phyloP scores from a whole-genome alignment of 2,329 filamentous ascomycete genomes.

The Lasiodiplodia sp. region DNA sequence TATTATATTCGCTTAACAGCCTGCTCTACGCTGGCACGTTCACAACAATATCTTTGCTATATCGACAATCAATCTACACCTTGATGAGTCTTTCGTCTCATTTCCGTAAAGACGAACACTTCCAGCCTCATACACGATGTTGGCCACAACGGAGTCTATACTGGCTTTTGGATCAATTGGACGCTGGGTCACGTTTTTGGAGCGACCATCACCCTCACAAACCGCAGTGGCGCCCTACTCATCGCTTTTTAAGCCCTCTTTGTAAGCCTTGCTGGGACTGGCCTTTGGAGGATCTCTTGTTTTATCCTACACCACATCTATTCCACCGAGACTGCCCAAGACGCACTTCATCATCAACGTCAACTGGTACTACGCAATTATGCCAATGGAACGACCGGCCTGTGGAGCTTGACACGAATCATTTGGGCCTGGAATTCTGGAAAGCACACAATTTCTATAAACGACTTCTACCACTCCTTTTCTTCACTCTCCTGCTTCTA shows the following conservation, averaged over 20 bases:
- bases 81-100: no score
- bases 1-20: no score
- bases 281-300: slow-evolving; percentile 42
- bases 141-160: neutral
- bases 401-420: slow-evolving; percentile 17
- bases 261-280: slow-evolving; percentile 33
- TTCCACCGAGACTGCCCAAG: slow-evolving; percentile 34
- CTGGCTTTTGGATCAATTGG: slow-evolving; percentile 37
- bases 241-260: slow-evolving; percentile 39
- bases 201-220: slow-evolving; percentile 34
- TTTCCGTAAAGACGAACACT: no score
- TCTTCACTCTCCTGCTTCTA: slow-evolving; percentile 36
- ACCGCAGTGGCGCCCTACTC: slow-evolving; percentile 32
- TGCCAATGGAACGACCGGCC: slow-evolving; percentile 34
- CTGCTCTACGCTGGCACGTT: no score
- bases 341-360: slow-evolving; percentile 43
- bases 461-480: slow-evolving; percentile 35
- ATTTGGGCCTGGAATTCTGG: slow-evolving; percentile 30
- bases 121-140: neutral
- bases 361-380: slow-evolving; percentile 46
- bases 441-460: neutral
- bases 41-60: no score
- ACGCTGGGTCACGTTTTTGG: slow-evolving; percentile 30
- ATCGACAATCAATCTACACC: no score
- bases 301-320: slow-evolving; percentile 39